Conservation (phyloP, 75 land plant species). For the Cupressus sempervirens region DNA sequence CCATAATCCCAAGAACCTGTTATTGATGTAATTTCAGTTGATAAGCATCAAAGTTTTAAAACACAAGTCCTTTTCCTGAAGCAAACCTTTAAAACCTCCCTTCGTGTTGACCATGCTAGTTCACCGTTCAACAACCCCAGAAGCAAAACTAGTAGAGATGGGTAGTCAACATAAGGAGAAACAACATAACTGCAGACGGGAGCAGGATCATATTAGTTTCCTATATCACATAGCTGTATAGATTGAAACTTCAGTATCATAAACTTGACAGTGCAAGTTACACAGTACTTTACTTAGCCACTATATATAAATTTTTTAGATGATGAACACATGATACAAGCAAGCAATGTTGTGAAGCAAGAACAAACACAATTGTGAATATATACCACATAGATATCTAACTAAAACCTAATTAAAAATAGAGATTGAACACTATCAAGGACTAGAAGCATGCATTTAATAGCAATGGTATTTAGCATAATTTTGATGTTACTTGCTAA, state of each 20-base stretch:
- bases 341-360: background rate
- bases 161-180: conserved; percentile 84
- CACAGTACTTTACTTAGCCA: background rate
- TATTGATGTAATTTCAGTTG: background rate
- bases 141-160: conserved; percentile 78
- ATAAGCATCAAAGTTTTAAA: conserved; percentile 6
- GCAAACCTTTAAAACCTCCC: conserved; percentile 85
- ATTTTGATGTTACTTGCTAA: background rate
- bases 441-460: background rate
- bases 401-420: background rate
- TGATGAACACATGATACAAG: background rate
- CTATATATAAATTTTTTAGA: background rate
- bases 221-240: background rate
- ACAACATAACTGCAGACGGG: conserved; percentile 77
- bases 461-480: background rate
- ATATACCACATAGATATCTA: background rate
- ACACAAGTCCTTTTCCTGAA: background rate
- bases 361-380: background rate
- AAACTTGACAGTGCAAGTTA: background rate
- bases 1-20: conserved; percentile 94
- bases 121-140: conserved; percentile 88
- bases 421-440: background rate
- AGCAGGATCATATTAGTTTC: background rate
- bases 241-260: background rate
- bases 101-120: conserved; percentile 84